Evolutionary conservation across 2,329 filamentous ascomycete genomes (phyloP).

Genomic region (Thermoascus crustaceus): DNA sequence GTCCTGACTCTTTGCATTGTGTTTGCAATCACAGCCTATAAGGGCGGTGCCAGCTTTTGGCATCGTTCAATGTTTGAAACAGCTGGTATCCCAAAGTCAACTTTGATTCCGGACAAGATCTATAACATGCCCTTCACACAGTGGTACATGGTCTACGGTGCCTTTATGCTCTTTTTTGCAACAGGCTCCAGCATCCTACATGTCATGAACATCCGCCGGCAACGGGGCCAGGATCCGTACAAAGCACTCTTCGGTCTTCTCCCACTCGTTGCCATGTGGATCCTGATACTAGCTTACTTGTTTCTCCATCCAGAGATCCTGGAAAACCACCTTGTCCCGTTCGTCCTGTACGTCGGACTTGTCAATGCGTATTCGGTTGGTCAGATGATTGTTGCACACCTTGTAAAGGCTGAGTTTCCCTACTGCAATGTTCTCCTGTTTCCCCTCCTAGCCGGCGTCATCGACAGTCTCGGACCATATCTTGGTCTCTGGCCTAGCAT

Average conservation of each 20-base stretch:
- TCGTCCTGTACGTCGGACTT: slow-evolving; percentile 78
- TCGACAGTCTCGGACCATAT: slow-evolving; percentile 69
- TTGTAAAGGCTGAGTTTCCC: slow-evolving; percentile 80
- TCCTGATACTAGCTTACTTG: slow-evolving; percentile 67
- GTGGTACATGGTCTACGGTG: slow-evolving; percentile 86
- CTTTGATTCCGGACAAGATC: slow-evolving; percentile 58
- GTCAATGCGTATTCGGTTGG: slow-evolving; percentile 94
- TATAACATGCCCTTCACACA: slow-evolving; percentile 82
- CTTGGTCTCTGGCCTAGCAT: slow-evolving; percentile 63
- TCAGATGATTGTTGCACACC: slow-evolving; percentile 89
- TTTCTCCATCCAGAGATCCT: slow-evolving; percentile 78
- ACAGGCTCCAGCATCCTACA: slow-evolving; percentile 65
- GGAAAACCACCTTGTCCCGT: slow-evolving; percentile 75
- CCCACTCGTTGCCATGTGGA: slow-evolving; percentile 74
- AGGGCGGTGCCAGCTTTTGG: slow-evolving; percentile 91
- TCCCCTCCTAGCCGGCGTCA: slow-evolving; percentile 67
- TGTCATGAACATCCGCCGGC: slow-evolving; percentile 72
- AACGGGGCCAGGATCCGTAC: slow-evolving; percentile 61
- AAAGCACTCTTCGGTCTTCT: slow-evolving; percentile 67
- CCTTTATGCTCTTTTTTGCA: slow-evolving; percentile 74
- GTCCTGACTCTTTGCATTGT: slow-evolving; percentile 75
- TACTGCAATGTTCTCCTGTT: slow-evolving; percentile 79
- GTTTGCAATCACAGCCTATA: slow-evolving; percentile 73
- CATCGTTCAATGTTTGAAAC: slow-evolving; percentile 68
- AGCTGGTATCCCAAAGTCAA: slow-evolving; percentile 56